Conservation (phyloP, 2,329 filamentous ascomycete species). For the Apiospora marii region DNA sequence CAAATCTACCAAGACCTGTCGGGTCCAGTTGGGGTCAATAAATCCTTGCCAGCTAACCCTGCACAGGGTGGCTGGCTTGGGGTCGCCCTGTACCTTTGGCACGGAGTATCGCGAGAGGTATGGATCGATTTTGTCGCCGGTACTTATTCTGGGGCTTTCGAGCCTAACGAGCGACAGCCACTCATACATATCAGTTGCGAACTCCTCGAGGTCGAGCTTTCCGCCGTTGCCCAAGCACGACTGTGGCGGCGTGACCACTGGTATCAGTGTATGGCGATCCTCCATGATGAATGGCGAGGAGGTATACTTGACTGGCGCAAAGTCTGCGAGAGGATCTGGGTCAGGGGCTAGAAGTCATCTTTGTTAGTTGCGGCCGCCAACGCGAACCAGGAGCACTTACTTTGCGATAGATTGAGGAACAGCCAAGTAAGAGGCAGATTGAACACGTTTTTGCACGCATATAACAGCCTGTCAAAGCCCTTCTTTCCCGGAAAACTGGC, state of each 20-base stretch:
- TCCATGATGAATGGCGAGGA: slow-evolving; percentile 43
- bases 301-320: slow-evolving; percentile 53
- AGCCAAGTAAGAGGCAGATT: slow-evolving; percentile 76
- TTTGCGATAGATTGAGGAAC: slow-evolving; percentile 69
- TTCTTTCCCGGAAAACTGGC: slow-evolving; percentile 87
- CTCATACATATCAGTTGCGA: slow-evolving; percentile 71
- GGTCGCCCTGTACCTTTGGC: slow-evolving; percentile 49
- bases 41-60: slow-evolving; percentile 68
- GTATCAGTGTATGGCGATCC: slow-evolving; percentile 40
- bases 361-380: slow-evolving; percentile 23
- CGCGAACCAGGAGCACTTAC: slow-evolving; percentile 43
- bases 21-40: slow-evolving; percentile 61
- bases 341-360: slow-evolving; percentile 48
- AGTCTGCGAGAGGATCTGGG: slow-evolving; percentile 57
- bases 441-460: slow-evolving; percentile 82
- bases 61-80: slow-evolving; percentile 48
- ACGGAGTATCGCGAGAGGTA: slow-evolving; percentile 74
- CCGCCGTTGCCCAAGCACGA: slow-evolving; percentile 46
- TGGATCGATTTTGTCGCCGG: slow-evolving; percentile 67
- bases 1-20: slow-evolving; percentile 54
- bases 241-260: slow-evolving; percentile 43
- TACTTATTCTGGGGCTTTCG: slow-evolving; percentile 67
- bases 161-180: slow-evolving; percentile 76
- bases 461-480: slow-evolving; percentile 78
- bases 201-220: slow-evolving; percentile 66